Evolutionary conservation across 1,139 yeast genomes (phyloP), one percentile per base, ranked within the genome.

Genomic region (Candida sojae): DNA sequence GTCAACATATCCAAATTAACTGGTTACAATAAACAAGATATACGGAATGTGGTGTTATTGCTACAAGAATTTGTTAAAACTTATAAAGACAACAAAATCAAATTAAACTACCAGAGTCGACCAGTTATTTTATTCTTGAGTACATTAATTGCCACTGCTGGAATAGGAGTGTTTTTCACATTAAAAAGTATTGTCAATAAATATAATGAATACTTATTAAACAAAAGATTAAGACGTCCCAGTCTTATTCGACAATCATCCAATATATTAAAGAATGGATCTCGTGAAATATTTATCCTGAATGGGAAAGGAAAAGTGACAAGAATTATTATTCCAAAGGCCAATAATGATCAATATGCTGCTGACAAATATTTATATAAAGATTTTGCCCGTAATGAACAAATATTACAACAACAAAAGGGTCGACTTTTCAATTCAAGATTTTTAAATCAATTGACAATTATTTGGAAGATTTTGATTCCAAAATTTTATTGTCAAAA

Each of bases 391-490:
- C 66, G 73, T 44, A 75, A 73, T 47, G 75, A 73, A 57, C 63
- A 60, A 48, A 52, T 66, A 45, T 66, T 66, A 51, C 61, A 56
- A 56, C 68, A 60, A 47, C 71, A 62, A 53, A 54, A 53, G 42
- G 55, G 56, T 6, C 43, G 45, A 11, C 55, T 82, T 11, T 73
- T 86, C 54, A 82, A 86, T 62, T 84, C 90, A 35, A 80, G 79
- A 58, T 89, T 90, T 58, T 68, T 89, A 53, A 81, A 82, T 53
- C 96, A 91, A 68, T 71, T 90, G 54, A 70, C 75, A 33, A 89
- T 92, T 32, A 80, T 92, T 40, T 88, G 96, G 88, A 78, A 83
- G 56, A 88, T 92, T 42, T 73, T 92, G 56, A 84, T 91, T 8
- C 98, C 97, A 0, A 80, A 81, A 52, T 66, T 88, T 49, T 77